Base-by-base conservation (phyloP, 2,329 filamentous ascomycete genomes). In the Lachnellula suecica region DNA sequence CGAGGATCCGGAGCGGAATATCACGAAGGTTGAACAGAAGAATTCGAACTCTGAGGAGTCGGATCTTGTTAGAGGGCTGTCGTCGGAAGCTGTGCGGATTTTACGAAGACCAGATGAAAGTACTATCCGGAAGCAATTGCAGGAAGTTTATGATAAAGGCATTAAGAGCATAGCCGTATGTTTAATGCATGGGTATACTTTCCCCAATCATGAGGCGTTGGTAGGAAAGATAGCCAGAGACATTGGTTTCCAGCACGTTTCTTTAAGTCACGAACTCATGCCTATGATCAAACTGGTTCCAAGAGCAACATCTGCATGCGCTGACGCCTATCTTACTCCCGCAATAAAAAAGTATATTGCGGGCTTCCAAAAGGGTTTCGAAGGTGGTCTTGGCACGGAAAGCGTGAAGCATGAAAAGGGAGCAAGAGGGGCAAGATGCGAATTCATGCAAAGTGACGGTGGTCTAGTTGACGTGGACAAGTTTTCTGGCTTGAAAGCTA, bases 121-220 rank as follows among this genome's bases (percentile, higher is more conserved):
- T 4, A 72, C 70, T 22, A 83, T 89, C 57, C 71, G 78, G 54
- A 67, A 74, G 11, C 81, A 89, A 63, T 69, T 92, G 41, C 77
- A 89, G 67, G 75, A 78, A 5, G 76, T 96, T 3, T 88, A 82
- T 57, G 81, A 88, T 56, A 74, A 78, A 27, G 89, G 89, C 0
- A 85, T 95, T 61, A 79, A 80, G 57, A 95, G 89, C 67, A 86
- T 97, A 60, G 91, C 92, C 3, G 90, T 97, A 2, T 95, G 90
- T 63, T 73, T 97, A 53, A 92, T 96, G 85, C 92, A 97, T 66
- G 88, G 88, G 4, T 97, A 96, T 67, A 96, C 91, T 0, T 97
- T 90, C 65, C 91, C 91, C 1, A 83, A 88, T 45, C 92, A 97
- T 62, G 92, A 97, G 67, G 84, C 85, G 1, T 66, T 91, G 38